Evolutionary conservation across 1,284 basidiomycete genomes (phyloP), one percentile per base, ranked within the genome.

Genomic region (Bjerkandera adusta): DNA sequence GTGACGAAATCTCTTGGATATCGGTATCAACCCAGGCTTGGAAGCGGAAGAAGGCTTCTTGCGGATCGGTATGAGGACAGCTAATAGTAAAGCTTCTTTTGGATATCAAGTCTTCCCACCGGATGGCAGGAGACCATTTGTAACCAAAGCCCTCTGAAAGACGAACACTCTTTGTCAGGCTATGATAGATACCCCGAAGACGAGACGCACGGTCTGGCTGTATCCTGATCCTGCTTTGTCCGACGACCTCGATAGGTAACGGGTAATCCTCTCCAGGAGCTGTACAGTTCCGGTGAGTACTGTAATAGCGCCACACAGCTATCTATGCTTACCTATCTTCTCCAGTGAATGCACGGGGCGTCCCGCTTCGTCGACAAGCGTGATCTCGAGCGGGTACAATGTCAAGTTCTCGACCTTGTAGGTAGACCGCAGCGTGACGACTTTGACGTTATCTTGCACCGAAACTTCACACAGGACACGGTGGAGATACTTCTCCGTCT

Each of bases 321-420:
- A n/a, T n/a, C n/a, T n/a, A n/a, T n/a, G n/a, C 81, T 51, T 46
- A 85, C 83, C 76, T 50, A 99, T 91, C 64, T 90, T 96, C 66
- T 94, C 86, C 11, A 95, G 68, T 0, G 87, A 81, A 48, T 87
- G 83, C 2, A 85, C 79, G 21, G 92, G 85, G 56, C 91, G 89
- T 11, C 93, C 93, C 48, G 79, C 75, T 27, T 88, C 81, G 58
- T 97, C 93, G 3, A 98, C 83, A 21, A 99, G 71, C 47, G 92
- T 92, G 60, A 99, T 70, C 68, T 99, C 97, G 56, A 98, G 71
- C 1, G 97, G 94, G 57, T 99, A 91, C 47, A 96, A 75, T 0
- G 96, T 97, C 51, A 85, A 71, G 66, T 99, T 99, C 66, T 95
- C 89, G 43, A 99, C 77, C 59, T 90, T 85, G 66, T 97, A 95